Evolutionary conservation across 2,329 filamentous ascomycete genomes (phyloP).

Genomic region (Penicillium sp.): DNA sequence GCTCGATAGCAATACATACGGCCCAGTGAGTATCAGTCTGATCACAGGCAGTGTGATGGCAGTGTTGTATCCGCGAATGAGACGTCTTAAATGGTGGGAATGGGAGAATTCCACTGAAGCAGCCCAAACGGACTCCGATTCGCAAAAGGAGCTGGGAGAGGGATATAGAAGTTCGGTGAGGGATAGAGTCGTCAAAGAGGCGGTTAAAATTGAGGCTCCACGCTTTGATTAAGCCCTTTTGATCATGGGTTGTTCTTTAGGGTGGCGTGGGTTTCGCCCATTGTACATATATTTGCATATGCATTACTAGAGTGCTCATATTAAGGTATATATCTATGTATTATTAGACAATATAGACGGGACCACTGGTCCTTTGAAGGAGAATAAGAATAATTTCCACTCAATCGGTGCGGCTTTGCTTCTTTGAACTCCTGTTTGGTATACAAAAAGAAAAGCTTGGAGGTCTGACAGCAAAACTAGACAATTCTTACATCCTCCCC

Average conservation of each 20-base stretch:
- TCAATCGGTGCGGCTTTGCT: not conserved
- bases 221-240: constrained; percentile 16
- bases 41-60: constrained; percentile 71
- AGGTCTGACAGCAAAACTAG: not conserved
- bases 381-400: constrained; percentile 12
- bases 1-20: constrained; percentile 85
- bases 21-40: constrained; percentile 71
- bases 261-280: not conserved
- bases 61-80: constrained; percentile 61
- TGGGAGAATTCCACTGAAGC: constrained; percentile 32
- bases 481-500: constrained; percentile 50
- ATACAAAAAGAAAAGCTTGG: not conserved
- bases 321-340: constrained; percentile 18
- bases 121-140: constrained; percentile 19
- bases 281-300: constrained; percentile 12
- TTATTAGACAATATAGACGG: constrained; percentile 12
- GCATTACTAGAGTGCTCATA: not conserved
- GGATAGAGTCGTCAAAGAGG: constrained; percentile 34
- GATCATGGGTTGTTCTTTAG: not conserved
- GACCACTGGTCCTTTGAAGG: not conserved
- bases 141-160: constrained; percentile 19
- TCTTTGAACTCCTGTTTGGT: not conserved
- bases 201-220: constrained; percentile 32
- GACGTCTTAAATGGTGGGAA: constrained; percentile 33
- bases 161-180: constrained; percentile 32